phyloP scores from a whole-genome alignment of 306 rosid species.

The Malus domestica region DNA sequence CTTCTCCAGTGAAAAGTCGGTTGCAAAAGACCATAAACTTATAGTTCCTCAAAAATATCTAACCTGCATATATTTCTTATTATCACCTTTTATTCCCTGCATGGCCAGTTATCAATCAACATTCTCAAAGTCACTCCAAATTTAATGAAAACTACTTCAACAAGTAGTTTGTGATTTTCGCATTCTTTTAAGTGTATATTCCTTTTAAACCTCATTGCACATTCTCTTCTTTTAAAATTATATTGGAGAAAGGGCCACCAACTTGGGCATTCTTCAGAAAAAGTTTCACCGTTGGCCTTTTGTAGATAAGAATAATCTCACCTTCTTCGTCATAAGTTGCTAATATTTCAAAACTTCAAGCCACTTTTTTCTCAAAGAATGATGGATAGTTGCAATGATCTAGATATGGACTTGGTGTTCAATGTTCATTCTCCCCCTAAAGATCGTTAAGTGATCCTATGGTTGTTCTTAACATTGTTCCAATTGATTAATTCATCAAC shows the following conservation, averaged over 20 bases:
- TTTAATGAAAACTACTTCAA: not conserved
- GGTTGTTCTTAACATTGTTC: not conserved
- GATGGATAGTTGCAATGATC: not conserved
- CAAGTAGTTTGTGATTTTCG: not conserved
- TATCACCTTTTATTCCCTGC: not conserved
- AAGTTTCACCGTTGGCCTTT: not conserved
- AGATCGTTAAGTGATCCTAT: not conserved
- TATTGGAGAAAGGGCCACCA: not conserved
- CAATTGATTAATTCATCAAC: not conserved
- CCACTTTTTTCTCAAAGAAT: not conserved
- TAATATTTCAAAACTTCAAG: not conserved
- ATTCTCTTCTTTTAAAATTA: not conserved
- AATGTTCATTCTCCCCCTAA: not conserved
- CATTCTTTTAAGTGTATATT: not conserved
- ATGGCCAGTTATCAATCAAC: not conserved
- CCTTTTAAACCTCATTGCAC: not conserved
- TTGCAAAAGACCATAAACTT: not conserved
- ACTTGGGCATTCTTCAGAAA: not conserved
- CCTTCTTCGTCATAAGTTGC: not conserved
- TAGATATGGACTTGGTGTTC: not conserved
- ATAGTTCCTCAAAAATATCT: not conserved
- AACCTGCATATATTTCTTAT: not conserved
- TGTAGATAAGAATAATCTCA: not conserved
- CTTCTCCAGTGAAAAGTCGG: not conserved
- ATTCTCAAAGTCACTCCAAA: not conserved